Evolutionary conservation across 768 basidiomycete genomes (phyloP).

Genomic region (Russula sp.): DNA sequence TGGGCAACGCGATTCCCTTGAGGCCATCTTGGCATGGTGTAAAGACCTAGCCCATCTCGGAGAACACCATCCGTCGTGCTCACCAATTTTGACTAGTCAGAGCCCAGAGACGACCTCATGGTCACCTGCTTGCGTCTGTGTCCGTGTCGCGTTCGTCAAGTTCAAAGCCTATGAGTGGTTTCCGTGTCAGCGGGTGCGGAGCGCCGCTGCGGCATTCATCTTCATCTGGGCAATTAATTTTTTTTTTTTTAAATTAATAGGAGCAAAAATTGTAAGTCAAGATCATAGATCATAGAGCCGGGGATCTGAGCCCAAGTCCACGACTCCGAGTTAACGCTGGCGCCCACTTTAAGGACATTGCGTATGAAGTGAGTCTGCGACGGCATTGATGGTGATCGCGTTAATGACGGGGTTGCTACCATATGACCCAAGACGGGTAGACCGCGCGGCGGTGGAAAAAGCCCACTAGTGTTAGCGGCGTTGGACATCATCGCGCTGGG

Average conservation of each 20-base stretch:
- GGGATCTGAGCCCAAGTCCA: not conserved
- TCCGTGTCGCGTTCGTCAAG: not conserved
- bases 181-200: not conserved
- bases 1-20: constrained; percentile 1
- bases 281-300: not conserved
- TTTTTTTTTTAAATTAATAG: not conserved
- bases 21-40: not conserved
- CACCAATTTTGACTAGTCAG: not conserved
- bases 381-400: not conserved
- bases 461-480: not conserved
- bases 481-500: not conserved
- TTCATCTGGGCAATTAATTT: not conserved
- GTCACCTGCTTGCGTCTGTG: not conserved
- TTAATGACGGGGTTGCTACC: not conserved
- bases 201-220: not conserved
- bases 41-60: not conserved
- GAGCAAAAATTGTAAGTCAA: not conserved
- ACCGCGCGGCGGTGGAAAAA: not conserved
- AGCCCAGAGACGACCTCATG: not conserved
- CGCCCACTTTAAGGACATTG: not conserved
- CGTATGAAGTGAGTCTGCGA: not conserved
- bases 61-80: not conserved
- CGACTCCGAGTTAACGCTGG: not conserved
- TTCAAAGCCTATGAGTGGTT: too few relatives aligned
- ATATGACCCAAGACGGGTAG: not conserved